A percentile compares a stretch with the other conserved stretches of the same genome.
These are phyloP conservation scores for Pueraria montana DNA, from an alignment of 306 rosid species.

Conservation along the genomic window DNA sequence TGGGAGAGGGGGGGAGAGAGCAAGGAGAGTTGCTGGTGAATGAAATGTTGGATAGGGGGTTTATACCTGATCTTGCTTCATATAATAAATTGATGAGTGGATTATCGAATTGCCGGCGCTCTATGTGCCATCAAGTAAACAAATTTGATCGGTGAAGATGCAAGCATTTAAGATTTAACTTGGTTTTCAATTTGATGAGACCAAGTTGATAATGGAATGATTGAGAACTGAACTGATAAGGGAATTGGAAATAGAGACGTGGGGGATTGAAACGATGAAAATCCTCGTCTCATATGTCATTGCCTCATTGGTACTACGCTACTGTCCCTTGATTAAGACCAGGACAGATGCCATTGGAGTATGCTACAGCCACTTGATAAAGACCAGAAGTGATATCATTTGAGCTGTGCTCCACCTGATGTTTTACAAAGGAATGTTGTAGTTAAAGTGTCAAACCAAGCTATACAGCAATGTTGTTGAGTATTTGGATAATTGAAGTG, in stretches of 20 bases:
- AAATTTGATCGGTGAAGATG: slow-evolving; percentile 41
- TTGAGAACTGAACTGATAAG: slow-evolving; percentile 9
- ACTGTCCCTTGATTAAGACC: not conserved
- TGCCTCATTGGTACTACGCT: too few species aligned
- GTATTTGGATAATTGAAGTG: slow-evolving; percentile 54
- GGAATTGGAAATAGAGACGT: slow-evolving; percentile 1
- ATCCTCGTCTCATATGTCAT: not conserved
- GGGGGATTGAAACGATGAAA: not conserved
- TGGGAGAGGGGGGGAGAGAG: slow-evolving; percentile 59
- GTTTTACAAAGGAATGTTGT: slow-evolving; percentile 61
- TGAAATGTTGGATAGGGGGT: slow-evolving; percentile 88
- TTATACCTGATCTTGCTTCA: slow-evolving; percentile 74
- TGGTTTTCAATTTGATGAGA: slow-evolving; percentile 4
- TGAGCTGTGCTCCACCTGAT: slow-evolving; percentile 18
- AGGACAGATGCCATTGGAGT: not conserved
- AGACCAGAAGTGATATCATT: slow-evolving; percentile 6
- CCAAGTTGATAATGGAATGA: slow-evolving; percentile 29
- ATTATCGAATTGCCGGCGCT: slow-evolving; percentile 44
- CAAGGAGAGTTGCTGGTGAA: slow-evolving; percentile 70
- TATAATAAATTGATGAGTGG: slow-evolving; percentile 73
- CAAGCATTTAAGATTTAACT: slow-evolving; percentile 15
- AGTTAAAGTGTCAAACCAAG: slow-evolving; percentile 77
- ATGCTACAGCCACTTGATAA: not conserved
- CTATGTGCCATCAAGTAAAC: not conserved
- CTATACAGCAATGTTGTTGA: slow-evolving; percentile 61